These are phyloP conservation scores for Gossypium ekmanianum DNA, from an alignment of 345 rosid species.

Conservation along the genomic window DNA sequence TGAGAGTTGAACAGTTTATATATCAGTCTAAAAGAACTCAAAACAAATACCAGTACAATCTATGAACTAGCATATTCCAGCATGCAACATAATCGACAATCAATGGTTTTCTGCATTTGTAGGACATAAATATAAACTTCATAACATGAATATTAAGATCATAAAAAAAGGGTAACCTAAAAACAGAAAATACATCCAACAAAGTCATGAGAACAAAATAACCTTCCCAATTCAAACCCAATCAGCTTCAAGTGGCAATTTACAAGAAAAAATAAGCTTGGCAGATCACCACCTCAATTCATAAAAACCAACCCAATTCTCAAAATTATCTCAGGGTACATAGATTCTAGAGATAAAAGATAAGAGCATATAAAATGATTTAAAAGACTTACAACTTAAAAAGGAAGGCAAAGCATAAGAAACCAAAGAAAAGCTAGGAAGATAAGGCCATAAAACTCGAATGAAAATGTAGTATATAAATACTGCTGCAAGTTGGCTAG, in stretches of 20 bases:
- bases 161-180: too few species aligned
- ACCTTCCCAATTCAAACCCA: background rate
- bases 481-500: background rate
- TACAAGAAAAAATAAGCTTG: background rate
- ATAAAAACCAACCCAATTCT: background rate
- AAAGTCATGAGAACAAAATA: background rate
- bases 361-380: background rate
- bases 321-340: background rate
- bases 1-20: background rate
- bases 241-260: background rate
- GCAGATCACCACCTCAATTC: background rate
- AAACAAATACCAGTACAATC: background rate
- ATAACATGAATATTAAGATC: background rate
- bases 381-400: slow-evolving; percentile 15
- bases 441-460: background rate
- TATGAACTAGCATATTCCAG: too few species aligned
- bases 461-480: background rate
- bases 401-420: slow-evolving; percentile 1
- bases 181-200: background rate
- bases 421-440: background rate
- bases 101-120: too few species aligned
- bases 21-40: background rate
- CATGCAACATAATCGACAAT: too few species aligned
- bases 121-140: background rate
- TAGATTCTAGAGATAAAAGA: background rate